Conservation (phyloP, 768 basidiomycete species). For the Russula sp. region DNA sequence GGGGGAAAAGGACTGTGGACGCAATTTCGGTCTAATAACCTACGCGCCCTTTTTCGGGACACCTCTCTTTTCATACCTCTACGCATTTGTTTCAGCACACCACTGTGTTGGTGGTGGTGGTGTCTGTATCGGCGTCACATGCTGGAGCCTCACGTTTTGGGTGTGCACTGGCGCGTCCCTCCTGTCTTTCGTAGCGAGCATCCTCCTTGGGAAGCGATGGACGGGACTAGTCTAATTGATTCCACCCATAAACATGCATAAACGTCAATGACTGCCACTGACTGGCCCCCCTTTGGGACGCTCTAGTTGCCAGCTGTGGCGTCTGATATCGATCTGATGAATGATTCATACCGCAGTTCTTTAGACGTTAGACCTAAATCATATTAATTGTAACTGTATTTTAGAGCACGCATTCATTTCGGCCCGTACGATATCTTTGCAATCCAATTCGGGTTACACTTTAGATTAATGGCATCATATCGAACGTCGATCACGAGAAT, state of each 20-base stretch:
- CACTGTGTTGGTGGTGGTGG: slow-evolving; percentile 43
- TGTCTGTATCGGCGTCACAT: slow-evolving; percentile 56
- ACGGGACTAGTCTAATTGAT: slow-evolving; percentile 47
- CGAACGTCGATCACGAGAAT: neutral
- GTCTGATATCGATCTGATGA: neutral
- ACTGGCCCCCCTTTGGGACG: neutral
- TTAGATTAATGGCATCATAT: neutral
- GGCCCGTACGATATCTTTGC: neutral
- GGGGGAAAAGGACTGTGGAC: slow-evolving; percentile 65
- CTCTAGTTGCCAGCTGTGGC: neutral
- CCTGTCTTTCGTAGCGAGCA: slow-evolving; percentile 43
- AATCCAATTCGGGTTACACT: neutral
- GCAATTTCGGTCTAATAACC: slow-evolving; percentile 73
- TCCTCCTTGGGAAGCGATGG: slow-evolving; percentile 65
- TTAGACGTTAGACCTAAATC: neutral
- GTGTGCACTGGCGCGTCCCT: slow-evolving; percentile 44
- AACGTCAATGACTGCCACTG: neutral
- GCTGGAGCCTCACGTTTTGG: slow-evolving; percentile 68
- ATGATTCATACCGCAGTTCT: neutral
- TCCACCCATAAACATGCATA: neutral
- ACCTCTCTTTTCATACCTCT: slow-evolving; percentile 73
- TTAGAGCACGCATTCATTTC: neutral
- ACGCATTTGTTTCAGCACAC: slow-evolving; percentile 60
- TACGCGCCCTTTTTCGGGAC: slow-evolving; percentile 78
- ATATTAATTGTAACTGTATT: neutral